Evolutionary conservation across 2,329 filamentous ascomycete species (phyloP), one percentile per base, ranked within the genome.

Genomic region (Aspergillus sp.): DNA sequence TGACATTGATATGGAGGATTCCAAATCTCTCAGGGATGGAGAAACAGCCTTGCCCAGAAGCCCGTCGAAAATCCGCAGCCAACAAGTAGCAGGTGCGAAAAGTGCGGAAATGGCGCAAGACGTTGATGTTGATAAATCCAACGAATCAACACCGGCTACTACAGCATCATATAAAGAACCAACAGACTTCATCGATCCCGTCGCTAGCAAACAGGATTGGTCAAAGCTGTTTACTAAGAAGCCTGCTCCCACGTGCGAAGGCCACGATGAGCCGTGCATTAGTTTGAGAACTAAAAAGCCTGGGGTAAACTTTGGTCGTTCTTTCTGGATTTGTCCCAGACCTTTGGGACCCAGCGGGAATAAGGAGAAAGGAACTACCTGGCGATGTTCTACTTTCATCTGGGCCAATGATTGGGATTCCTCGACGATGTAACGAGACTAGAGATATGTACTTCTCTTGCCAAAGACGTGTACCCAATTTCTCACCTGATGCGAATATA

Each of bases 381-480:
- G 93, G 91, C 85, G 91, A 44, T 98, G 93, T 73, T 80, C 83
- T 2, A 96, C 91, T 0, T 97, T 97, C 66, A 91, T 87, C 45
- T 88, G 85, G 85, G 81, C 78, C 45, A 87, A 81, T 66, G 85
- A 87, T 68, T 87, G 82, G 85, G 85, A 82, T 69, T 70, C 67
- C 6, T 61, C 50, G 21, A 40, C 50, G 8, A 56, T 52, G 44
- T 62, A 57, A 31, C 15, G 31, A 41, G 12, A 6, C 4, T 9
- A 40, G 3, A 21, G 21, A 21, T 33, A 39, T 41, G 14, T 19
- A 12, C n/a, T 53, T 44, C 15, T 49, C 15, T 15, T 14, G 12
- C 4, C 6, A n/a, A 31, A 35, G 19, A 12, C 11, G 39, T 11
- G 17, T 39, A 27, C 19, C n/a, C 17, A 19, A 48, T 35, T 15